A percentile compares a stretch with the other conserved stretches of the same genome.
These are phyloP conservation scores for Phytomonas sp. DNA, from an alignment of 208 protist genomes.

Conservation along the genomic window DNA sequence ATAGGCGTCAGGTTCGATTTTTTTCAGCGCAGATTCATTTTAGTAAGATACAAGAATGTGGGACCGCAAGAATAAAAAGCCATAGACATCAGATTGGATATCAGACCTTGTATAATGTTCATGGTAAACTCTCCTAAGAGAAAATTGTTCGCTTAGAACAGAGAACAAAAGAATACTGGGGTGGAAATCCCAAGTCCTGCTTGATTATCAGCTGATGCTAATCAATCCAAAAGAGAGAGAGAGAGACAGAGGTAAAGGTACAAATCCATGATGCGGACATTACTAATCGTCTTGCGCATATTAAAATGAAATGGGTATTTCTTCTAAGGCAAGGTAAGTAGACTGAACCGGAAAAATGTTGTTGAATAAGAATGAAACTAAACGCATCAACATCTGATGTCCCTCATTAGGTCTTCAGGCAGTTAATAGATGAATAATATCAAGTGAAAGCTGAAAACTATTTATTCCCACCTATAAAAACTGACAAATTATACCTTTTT, in stretches of 20 bases:
- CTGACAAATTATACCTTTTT: background rate
- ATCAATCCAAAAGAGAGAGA: conserved; percentile 28
- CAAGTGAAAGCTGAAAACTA: background rate
- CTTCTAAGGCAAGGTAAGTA: conserved; percentile 39
- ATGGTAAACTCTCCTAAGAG: conserved; percentile 72
- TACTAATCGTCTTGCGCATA: conserved; percentile 52
- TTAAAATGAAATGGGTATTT: conserved; percentile 60
- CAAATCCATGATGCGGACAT: conserved; percentile 33
- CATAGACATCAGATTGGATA: conserved; percentile 56
- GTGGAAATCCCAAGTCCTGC: conserved; percentile 53
- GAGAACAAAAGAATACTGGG: conserved; percentile 73
- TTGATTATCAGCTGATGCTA: conserved; percentile 23
- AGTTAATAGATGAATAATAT: background rate
- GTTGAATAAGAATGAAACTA: conserved; percentile 56
- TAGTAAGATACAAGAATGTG: conserved; percentile 15
- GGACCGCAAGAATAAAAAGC: conserved; percentile 34
- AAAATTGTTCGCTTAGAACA: conserved; percentile 69
- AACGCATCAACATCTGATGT: conserved; percentile 54
- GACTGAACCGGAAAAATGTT: conserved; percentile 48
- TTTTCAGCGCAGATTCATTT: background rate
- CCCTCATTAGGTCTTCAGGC: conserved; percentile 42
- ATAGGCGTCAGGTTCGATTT: background rate
- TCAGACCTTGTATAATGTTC: conserved; percentile 53
- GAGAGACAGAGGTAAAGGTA: conserved; percentile 38
- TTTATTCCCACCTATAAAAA: background rate